Conservation (phyloP, 202 grass and related monocot species). For the Saccharum hybrid region DNA sequence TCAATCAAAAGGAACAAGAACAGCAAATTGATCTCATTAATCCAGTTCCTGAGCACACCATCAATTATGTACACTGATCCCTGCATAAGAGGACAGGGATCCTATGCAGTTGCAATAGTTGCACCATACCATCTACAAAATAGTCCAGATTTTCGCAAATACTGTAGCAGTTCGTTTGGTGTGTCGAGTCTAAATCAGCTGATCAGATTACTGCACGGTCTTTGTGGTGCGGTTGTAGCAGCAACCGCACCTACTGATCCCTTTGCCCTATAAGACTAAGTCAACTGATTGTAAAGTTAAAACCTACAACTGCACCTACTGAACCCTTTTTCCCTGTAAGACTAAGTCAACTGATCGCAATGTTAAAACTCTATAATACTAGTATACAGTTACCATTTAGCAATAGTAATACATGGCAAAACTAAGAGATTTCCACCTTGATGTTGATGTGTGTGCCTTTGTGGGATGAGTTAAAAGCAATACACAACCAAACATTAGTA, state of each 20-base stretch:
- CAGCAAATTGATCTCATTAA: too few relatives aligned
- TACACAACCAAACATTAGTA: not conserved
- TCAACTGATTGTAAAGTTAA: not conserved
- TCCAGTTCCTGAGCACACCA: too few relatives aligned
- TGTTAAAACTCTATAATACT: not conserved
- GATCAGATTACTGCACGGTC: not conserved
- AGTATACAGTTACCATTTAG: not conserved
- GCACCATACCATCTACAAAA: not conserved
- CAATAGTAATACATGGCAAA: not conserved
- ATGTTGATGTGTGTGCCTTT: not conserved
- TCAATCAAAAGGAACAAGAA: too few relatives aligned
- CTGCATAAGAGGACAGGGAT: too few relatives aligned
- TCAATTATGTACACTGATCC: too few relatives aligned
- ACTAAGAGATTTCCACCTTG: not conserved
- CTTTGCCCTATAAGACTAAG: not conserved
- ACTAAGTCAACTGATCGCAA: not conserved
- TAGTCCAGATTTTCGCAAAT: not conserved
- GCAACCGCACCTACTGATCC: not conserved
- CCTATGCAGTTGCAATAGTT: not conserved
- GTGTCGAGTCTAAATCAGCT: not conserved
- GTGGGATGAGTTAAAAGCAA: not conserved
- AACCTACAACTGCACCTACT: too few relatives aligned
- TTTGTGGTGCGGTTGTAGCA: not conserved
- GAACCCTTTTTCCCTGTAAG: not conserved
- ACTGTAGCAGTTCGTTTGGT: not conserved